Percentiles rank a stretch among this genome's conserved stretches.
These are phyloP conservation scores for Spiromyces aspiralis DNA, from an alignment of 371 early-diverging fungal genomes.

Conservation along the genomic window DNA sequence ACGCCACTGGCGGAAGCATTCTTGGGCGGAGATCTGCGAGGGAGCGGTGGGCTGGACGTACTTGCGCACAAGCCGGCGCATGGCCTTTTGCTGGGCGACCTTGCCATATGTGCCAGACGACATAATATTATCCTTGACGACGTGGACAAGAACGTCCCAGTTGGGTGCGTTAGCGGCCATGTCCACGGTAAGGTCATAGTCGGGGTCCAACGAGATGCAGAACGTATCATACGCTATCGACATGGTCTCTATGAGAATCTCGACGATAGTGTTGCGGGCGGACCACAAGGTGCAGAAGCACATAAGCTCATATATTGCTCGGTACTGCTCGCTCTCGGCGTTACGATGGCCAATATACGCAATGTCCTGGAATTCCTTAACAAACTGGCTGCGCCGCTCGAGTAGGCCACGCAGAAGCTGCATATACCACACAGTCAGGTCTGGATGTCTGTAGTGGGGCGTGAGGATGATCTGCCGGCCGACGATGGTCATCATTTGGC, in stretches of 20 bases:
- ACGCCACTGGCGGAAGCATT: slow-evolving; percentile 26
- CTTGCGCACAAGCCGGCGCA: slow-evolving; percentile 24
- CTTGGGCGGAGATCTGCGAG: slow-evolving; percentile 25
- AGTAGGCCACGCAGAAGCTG: not conserved
- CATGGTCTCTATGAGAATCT: not conserved
- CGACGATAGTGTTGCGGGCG: not conserved
- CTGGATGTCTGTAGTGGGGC: not conserved
- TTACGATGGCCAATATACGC: not conserved
- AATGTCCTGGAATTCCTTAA: not conserved
- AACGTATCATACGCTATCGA: not conserved
- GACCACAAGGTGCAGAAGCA: not conserved
- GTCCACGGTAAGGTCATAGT: not conserved
- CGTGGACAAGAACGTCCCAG: not conserved
- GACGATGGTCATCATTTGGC: slow-evolving; percentile 23
- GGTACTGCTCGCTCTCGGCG: not conserved
- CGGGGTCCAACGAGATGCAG: not conserved
- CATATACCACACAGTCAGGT: not conserved
- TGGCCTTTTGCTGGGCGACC: slow-evolving; percentile 25
- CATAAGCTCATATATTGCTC: not conserved
- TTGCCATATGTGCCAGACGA: slow-evolving; percentile 22
- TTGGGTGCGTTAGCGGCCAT: not conserved
- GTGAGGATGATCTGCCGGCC: slow-evolving; percentile 22
- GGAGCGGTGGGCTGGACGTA: slow-evolving; percentile 23
- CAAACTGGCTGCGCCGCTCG: not conserved
- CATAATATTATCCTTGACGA: slow-evolving; percentile 3